Conservation (phyloP, 2,329 filamentous ascomycete genomes). For the Cordyceps cicadae region DNA sequence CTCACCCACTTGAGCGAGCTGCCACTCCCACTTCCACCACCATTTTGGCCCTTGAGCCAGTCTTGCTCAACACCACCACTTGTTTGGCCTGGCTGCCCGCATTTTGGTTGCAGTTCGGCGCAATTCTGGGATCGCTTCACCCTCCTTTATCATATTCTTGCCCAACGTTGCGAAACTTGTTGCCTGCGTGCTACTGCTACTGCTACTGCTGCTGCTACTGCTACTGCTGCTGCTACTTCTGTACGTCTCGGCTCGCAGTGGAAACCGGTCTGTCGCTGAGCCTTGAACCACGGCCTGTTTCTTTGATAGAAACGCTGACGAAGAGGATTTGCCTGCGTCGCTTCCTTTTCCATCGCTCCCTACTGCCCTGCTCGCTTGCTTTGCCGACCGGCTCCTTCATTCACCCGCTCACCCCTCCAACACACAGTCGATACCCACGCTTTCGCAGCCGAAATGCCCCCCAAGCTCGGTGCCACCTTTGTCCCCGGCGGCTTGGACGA, state of each 20-base stretch:
- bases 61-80: not conserved
- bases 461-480: slow-evolving; percentile 44
- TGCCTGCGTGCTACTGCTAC: not conserved
- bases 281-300: not conserved
- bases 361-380: not conserved
- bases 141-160: not conserved
- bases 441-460: slow-evolving; percentile 5
- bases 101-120: not conserved
- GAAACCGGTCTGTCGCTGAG: not conserved
- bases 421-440: not conserved
- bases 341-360: not conserved
- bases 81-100: not conserved
- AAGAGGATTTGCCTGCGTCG: not conserved
- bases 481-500: slow-evolving; percentile 51
- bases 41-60: not conserved
- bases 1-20: not conserved
- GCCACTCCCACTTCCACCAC: not conserved
- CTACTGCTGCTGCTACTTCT: not conserved
- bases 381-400: not conserved
- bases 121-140: not conserved
- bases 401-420: not conserved
- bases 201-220: not conserved
- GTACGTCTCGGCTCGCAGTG: not conserved
- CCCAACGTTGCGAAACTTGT: not conserved
- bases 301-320: not conserved